phyloP scores from a whole-genome alignment of 768 basidiomycete species.

The Lentinula lateritia region DNA sequence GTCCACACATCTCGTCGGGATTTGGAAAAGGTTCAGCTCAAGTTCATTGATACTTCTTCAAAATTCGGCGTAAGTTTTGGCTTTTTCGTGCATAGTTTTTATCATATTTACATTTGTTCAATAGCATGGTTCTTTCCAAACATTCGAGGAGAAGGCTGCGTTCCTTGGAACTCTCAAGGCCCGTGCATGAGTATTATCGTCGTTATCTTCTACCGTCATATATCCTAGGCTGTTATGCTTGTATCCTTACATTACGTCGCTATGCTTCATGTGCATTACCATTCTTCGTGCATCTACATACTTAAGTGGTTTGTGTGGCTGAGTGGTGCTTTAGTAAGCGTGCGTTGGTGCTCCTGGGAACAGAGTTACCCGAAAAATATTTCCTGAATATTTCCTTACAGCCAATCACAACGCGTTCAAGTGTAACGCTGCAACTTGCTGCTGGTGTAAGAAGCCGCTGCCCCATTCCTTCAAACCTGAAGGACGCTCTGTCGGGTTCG shows the following conservation, averaged over 20 bases:
- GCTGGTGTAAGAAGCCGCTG: not conserved
- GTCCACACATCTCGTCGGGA: slow-evolving; percentile 93
- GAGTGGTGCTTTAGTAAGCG: not conserved
- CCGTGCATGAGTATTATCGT: slow-evolving; percentile 20
- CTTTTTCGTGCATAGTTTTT: not conserved
- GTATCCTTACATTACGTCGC: not conserved
- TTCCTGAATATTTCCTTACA: not conserved
- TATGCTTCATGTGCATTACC: not conserved
- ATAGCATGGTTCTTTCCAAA: slow-evolving; percentile 96
- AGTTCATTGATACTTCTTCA: slow-evolving; percentile 98
- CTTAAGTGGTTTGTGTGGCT: not conserved
- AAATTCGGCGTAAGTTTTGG: slow-evolving; percentile 81
- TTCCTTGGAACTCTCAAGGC: slow-evolving; percentile 89
- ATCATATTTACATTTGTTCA: slow-evolving; percentile 7
- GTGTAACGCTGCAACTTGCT: not conserved
- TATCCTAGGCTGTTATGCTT: not conserved
- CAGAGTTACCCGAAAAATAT: too few relatives aligned
- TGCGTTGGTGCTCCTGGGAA: not conserved
- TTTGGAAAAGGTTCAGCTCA: slow-evolving; percentile 96
- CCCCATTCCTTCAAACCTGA: not conserved
- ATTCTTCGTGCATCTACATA: not conserved
- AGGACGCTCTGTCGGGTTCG: slow-evolving; percentile 2
- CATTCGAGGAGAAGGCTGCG: slow-evolving; percentile 90
- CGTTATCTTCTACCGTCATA: slow-evolving; percentile 16
- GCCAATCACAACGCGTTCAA: not conserved